Percentiles rank a stretch among this genome's conserved stretches.
Conservation (phyloP, 2,329 filamentous ascomycete genomes). For the Epichloe uncinata region DNA sequence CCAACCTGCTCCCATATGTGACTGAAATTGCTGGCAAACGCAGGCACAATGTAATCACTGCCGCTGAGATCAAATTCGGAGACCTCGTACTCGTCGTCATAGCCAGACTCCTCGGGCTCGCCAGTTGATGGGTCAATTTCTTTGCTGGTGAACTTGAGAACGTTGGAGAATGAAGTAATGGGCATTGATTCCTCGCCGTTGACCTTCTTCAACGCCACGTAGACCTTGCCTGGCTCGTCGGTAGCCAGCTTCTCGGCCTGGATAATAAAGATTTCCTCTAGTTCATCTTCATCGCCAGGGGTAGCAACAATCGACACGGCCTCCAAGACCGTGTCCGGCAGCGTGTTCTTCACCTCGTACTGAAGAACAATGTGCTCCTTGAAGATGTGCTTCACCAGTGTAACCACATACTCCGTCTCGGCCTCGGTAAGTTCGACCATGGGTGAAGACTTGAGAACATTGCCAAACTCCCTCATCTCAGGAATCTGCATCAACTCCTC, state of each 20-base stretch:
- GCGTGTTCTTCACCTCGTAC: conserved; percentile 95
- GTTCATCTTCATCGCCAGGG: conserved; percentile 67
- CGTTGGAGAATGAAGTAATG: conserved; percentile 72
- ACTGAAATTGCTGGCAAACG: conserved; percentile 89
- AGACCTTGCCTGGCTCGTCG: conserved; percentile 83
- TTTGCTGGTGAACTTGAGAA: conserved; percentile 94
- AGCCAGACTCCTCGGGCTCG: conserved; percentile 82
- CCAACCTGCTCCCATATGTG: conserved; percentile 92
- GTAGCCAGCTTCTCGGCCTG: conserved; percentile 70
- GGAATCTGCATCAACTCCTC: conserved; percentile 79
- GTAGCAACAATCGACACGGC: conserved; percentile 75
- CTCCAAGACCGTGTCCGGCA: conserved; percentile 80
- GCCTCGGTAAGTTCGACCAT: conserved; percentile 86
- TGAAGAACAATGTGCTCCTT: conserved; percentile 93
- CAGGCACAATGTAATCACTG: conserved; percentile 86
- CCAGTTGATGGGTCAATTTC: conserved; percentile 92
- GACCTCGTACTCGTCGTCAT: conserved; percentile 96
- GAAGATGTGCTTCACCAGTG: conserved; percentile 92
- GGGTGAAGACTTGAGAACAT: conserved; percentile 79
- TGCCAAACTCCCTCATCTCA: conserved; percentile 81
- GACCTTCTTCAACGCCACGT: conserved; percentile 83
- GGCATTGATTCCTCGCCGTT: conserved; percentile 66
- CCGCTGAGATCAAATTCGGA: conserved; percentile 84
- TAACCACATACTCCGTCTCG: conserved; percentile 94
- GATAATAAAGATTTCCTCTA: conserved; percentile 88